Conservation (phyloP, 2,329 filamentous ascomycete species). For the Colletotrichum theobromicola region DNA sequence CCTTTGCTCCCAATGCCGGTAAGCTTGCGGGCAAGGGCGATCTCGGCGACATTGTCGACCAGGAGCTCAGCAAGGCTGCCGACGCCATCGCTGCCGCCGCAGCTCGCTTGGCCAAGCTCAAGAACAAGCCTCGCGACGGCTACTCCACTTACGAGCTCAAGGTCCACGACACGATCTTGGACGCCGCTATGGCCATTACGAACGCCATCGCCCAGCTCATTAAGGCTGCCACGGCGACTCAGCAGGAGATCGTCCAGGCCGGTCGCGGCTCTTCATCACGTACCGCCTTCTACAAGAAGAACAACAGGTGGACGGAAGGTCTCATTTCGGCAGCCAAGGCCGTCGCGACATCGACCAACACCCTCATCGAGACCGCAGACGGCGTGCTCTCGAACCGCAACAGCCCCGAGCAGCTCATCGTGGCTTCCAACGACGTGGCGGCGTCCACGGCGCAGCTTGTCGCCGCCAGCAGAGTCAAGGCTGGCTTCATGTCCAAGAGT, state of each 20-base stretch:
- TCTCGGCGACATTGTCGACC: conserved; percentile 90
- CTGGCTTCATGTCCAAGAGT: conserved; percentile 96
- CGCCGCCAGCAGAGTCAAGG: conserved; percentile 94
- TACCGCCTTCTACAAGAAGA: conserved; percentile 99
- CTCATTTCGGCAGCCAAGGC: conserved; percentile 97
- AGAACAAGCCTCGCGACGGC: conserved; percentile 94
- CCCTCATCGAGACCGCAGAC: conserved; percentile 96
- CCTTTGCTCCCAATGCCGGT: conserved; percentile 85
- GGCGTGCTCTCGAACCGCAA: conserved; percentile 92
- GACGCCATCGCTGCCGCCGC: conserved; percentile 94
- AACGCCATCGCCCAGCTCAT: conserved; percentile 93
- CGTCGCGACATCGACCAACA: conserved; percentile 91
- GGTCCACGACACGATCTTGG: conserved; percentile 93
- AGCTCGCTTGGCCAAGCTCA: conserved; percentile 86
- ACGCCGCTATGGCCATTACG: conserved; percentile 91
- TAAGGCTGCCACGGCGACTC: conserved; percentile 89
- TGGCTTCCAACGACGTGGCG: conserved; percentile 95
- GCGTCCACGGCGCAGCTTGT: conserved; percentile 97
- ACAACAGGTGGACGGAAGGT: conserved; percentile 98
- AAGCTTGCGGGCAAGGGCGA: conserved; percentile 85
- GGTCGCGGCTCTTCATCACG: conserved; percentile 86
- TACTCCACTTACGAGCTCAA: conserved; percentile 96
- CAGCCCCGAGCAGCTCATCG: conserved; percentile 95
- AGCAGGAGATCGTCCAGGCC: conserved; percentile 95
- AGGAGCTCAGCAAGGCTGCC: conserved; percentile 89